Base-by-base conservation (phyloP, 1,139 yeast species). In the Debaryomycetaceae sp. region DNA sequence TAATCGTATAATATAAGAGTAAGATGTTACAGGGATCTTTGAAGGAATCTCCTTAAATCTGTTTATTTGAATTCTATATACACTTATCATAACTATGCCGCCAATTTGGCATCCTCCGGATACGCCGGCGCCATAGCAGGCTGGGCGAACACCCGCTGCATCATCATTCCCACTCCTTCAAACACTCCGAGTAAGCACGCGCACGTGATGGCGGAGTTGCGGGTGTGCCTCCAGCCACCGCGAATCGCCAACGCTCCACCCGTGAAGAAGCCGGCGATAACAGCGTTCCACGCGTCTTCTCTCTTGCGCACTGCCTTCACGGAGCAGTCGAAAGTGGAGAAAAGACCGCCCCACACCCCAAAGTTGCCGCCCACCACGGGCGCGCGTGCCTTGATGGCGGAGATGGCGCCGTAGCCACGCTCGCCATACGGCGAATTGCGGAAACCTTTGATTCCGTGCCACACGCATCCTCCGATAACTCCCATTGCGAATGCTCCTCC, bases 401-500 rank as follows among this genome's bases (percentile, higher is more conserved):
- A 67, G 37, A 90, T 52, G 16, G 95, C 83, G 30, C 98, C 98
- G 38, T 73, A 62, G 45, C 94, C 69, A 63, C 97, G 77, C 59
- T 90, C 98, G 36, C 98, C 98, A 39, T 77, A 69, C 32, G 99
- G 98, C 11, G 96, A 85, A 68, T 92, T 92, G 57, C 98, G 75
- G 72, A 90, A 90, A 28, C 99, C 99, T 55, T 92, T 90, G 51
- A 90, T 81, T 51, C 97, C 96, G 65, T 90, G 98, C 98, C 98
- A 90, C 40, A 92, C 78, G 46, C 92, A 77, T 41, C 99, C 99
- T 62, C 98, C 97, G 49, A 90, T 82, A 44, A 76, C 78, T 59
- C 99, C 99, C 97, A 90, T 87, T 49, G 97, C 77, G 49, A 86
- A 90, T 34, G 98, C 97, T 53, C 97, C 97, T 49, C 99, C 99